Base-by-base conservation (phyloP, 768 basidiomycete genomes). In the Mycena haematopus region DNA sequence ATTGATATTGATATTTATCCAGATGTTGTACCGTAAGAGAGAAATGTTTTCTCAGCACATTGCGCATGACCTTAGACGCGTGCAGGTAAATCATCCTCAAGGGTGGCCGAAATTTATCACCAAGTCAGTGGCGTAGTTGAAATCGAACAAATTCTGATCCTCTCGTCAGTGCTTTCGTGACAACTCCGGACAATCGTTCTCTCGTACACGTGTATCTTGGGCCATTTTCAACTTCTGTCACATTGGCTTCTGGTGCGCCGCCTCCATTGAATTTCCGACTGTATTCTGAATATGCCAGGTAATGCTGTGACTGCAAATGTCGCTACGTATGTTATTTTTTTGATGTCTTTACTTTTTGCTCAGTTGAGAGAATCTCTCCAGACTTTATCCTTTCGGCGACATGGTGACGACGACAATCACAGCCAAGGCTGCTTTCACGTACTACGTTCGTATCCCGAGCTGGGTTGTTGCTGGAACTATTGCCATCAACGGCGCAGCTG, bases 71-170 rank as follows among this genome's bases (percentile, higher is more conserved):
- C n/a, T n/a, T n/a, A n/a, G n/a, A n/a, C n/a, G n/a, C n/a, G n/a
- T n/a, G n/a, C n/a, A n/a, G 1, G 84, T 84, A 52, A 83, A 84
- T 60, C 78, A 80, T 60, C 83, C 83, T 24, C 83, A 85, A 68
- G 82, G 81, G 29, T 84, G 80, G 79, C 83, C 83, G 1, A 85
- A 84, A 63, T 84, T 84, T 68, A 77, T 84, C 56, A 75, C 79
- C 22, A 83, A 82, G 65, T 66, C 22, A 27, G 57, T 49, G 8
- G 15, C 58, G 29, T 33, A 29, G 27, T 21, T 22, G 33, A 13
- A 21, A 52, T 24, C 21, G 13, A 45, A 31, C 1, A 2, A 52
- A 62, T 31, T 21, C 33, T 44, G 8, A 49, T 31, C 4, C 19
- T 31, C 19, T 24, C 14, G 21, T 7, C 38, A 66, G 65, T 68